phyloP scores from a whole-genome alignment of 1,139 yeast genomes.

The Suhomyces wounanorum region DNA sequence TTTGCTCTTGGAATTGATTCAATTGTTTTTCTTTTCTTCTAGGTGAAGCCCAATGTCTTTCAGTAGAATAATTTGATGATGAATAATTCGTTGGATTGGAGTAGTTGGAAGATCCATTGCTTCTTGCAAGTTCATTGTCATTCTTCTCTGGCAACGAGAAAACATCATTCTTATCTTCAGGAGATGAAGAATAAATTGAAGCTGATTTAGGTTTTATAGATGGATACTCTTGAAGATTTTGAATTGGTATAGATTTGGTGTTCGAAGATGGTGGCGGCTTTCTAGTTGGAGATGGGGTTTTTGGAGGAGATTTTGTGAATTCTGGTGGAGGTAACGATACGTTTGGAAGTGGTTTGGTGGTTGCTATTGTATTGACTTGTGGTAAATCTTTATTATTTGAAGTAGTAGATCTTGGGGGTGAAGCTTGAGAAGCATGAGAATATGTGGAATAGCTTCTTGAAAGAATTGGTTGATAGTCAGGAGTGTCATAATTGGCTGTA shows the following conservation, averaged over 20 bases:
- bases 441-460: constrained; percentile 37
- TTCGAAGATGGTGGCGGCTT: constrained; percentile 24
- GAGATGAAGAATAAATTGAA: constrained; percentile 18
- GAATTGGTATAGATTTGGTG: not conserved
- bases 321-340: constrained; percentile 11
- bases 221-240: constrained; percentile 7
- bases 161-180: constrained; percentile 35
- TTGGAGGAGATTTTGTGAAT: constrained; percentile 16
- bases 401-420: constrained; percentile 3
- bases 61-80: constrained; percentile 35
- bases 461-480: constrained; percentile 38
- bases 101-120: constrained; percentile 19
- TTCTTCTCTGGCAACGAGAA: constrained; percentile 26
- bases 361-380: constrained; percentile 3
- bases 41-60: constrained; percentile 59
- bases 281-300: constrained; percentile 24
- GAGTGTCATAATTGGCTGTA: constrained; percentile 36
- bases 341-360: constrained; percentile 7
- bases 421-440: constrained; percentile 14
- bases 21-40: constrained; percentile 40
- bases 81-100: constrained; percentile 42
- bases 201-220: constrained; percentile 12
- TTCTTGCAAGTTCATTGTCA: constrained; percentile 16
- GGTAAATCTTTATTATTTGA: constrained; percentile 2
- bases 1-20: constrained; percentile 42